Percentiles rank a stretch among this genome's conserved stretches.
phyloP scores from a whole-genome alignment of 73 alveolate species.

The Paramecium pentaurelia region DNA sequence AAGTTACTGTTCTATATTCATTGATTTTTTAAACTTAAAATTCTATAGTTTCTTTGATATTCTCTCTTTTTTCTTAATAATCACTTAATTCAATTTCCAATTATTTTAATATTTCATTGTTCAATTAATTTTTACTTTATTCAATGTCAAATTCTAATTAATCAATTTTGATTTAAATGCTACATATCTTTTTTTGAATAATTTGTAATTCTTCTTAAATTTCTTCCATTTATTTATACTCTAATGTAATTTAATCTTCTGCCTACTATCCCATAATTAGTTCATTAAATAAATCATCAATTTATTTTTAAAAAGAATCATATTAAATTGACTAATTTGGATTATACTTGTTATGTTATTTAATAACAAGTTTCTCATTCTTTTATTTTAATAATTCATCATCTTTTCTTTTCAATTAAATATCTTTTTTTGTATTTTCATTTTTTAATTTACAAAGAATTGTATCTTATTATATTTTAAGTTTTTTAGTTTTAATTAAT shows the following conservation, averaged over 20 bases:
- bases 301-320: conserved; percentile 1
- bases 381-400: conserved; percentile 2
- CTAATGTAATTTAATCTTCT: background rate
- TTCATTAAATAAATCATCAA: conserved; percentile 2
- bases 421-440: conserved; percentile 3
- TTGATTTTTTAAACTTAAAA: background rate
- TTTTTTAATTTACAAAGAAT: background rate
- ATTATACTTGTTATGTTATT: background rate
- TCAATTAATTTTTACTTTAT: background rate
- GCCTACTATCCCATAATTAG: background rate
- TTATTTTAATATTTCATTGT: background rate
- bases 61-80: background rate
- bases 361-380: background rate
- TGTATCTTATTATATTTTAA: background rate
- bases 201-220: background rate
- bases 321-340: background rate
- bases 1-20: background rate
- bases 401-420: background rate
- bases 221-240: background rate
- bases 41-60: background rate
- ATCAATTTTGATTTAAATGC: background rate
- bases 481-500: background rate
- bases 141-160: background rate
- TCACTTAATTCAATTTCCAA: background rate
- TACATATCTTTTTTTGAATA: background rate